Evolutionary conservation across 495 filamentous ascomycete species (phyloP).

Genomic region (Polyplosphaeria fusca): DNA sequence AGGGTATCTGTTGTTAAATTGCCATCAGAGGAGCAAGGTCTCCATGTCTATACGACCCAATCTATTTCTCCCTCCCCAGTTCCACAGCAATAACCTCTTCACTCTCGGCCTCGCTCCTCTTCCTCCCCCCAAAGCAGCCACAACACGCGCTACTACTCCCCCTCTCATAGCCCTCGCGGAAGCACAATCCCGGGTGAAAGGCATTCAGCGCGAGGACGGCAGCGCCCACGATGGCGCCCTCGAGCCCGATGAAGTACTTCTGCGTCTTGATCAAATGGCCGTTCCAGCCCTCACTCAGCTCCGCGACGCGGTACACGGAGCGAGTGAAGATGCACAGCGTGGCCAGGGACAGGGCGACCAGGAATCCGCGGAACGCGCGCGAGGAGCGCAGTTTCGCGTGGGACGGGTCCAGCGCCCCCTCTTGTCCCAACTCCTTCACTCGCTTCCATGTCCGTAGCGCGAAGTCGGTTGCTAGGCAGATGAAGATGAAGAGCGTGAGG

Average conservation of each 20-base stretch:
- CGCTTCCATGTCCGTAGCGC: conserved; percentile 23
- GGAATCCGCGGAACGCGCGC: conserved; percentile 30
- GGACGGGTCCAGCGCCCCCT: conserved; percentile 22
- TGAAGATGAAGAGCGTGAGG: conserved; percentile 41
- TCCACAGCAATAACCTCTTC: neutral
- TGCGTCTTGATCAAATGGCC: conserved; percentile 37
- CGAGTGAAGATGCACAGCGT: conserved; percentile 39
- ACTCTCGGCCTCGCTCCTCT: neutral
- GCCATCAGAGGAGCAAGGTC: too few species aligned
- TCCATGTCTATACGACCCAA: too few species aligned
- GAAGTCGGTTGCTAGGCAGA: conserved; percentile 36
- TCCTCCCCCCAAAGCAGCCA: conserved; percentile 7
- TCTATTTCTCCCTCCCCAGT: too few species aligned
- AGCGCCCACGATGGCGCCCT: conserved; percentile 30
- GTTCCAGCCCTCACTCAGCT: conserved; percentile 40
- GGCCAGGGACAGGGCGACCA: conserved; percentile 29
- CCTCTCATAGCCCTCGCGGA: conserved; percentile 25
- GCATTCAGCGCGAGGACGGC: conserved; percentile 31
- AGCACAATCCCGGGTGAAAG: conserved; percentile 36
- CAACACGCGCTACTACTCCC: neutral
- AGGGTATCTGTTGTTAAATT: too few species aligned
- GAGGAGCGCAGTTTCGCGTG: conserved; percentile 18
- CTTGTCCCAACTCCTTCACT: conserved; percentile 10
- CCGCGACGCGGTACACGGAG: conserved; percentile 41
- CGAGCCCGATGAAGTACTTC: conserved; percentile 37